These are phyloP conservation scores for Lactuca sativa DNA, from an alignment of 129 eudicot genomes.

Conservation along the genomic window DNA sequence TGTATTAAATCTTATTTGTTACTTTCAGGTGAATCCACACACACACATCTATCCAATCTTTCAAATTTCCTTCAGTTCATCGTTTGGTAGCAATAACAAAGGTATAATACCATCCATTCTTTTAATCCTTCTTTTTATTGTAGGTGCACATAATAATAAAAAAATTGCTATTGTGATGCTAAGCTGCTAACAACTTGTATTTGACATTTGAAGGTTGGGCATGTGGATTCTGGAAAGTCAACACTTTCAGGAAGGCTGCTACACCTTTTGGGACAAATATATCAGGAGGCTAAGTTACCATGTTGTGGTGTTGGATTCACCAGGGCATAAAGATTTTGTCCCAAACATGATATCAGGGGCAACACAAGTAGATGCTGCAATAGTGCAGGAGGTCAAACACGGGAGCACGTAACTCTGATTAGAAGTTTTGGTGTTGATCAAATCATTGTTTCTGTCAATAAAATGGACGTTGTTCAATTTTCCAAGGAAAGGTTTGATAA, in stretches of 20 bases:
- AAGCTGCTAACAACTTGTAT: slow-evolving; percentile 11
- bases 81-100: too few species aligned
- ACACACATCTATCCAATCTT: too few species aligned
- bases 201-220: slow-evolving; percentile 71
- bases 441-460: slow-evolving; percentile 71
- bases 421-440: slow-evolving; percentile 98
- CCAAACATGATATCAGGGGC: slow-evolving; percentile 99
- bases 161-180: too few species aligned
- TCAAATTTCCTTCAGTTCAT: too few species aligned
- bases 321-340: slow-evolving; percentile 95
- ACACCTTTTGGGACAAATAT: slow-evolving; percentile 80
- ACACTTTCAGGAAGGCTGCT: slow-evolving; percentile 96
- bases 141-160: too few species aligned
- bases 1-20: too few species aligned
- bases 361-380: slow-evolving; percentile 97
- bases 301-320: slow-evolving; percentile 91
- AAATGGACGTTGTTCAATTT: slow-evolving; percentile 84
- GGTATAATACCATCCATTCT: too few species aligned
- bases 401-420: slow-evolving; percentile 93
- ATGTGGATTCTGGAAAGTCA: slow-evolving; percentile 98
- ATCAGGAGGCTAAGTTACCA: slow-evolving; percentile 81
- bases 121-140: too few species aligned
- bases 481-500: slow-evolving; percentile 77
- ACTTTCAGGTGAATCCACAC: too few species aligned
- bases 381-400: slow-evolving; percentile 77